phyloP scores from a whole-genome alignment of 2,329 filamentous ascomycete genomes.

The Acarospora socialis region DNA sequence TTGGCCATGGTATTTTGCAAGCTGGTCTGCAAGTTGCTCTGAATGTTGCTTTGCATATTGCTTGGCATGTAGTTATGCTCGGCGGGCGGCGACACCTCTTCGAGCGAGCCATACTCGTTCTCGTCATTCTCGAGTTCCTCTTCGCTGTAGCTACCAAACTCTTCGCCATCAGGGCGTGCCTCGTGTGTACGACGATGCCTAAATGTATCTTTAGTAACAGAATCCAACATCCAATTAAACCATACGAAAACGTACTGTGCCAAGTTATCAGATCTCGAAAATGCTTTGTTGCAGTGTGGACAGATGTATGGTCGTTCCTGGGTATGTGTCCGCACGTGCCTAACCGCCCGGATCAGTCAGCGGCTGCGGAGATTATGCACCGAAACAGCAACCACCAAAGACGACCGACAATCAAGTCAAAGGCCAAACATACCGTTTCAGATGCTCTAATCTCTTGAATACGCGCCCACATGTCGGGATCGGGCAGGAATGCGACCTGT shows the following conservation, averaged over 20 bases:
- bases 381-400: conserved; percentile 22
- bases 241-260: conserved; percentile 57
- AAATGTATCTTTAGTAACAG: conserved; percentile 7
- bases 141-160: conserved; percentile 36
- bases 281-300: conserved; percentile 95
- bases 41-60: conserved; percentile 1
- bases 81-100: conserved; percentile 62
- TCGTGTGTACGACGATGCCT: conserved; percentile 73
- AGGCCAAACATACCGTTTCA: conserved; percentile 73
- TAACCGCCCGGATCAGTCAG: conserved; percentile 40
- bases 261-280: conserved; percentile 96
- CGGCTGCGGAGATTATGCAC: conserved; percentile 35
- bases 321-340: conserved; percentile 97
- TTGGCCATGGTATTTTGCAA: conserved; percentile 10
- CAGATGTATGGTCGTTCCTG: conserved; percentile 98
- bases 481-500: conserved; percentile 98
- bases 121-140: conserved; percentile 84
- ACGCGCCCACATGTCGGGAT: conserved; percentile 93
- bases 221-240: background rate
- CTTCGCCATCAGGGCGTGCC: conserved; percentile 44
- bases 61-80: conserved; percentile 45
- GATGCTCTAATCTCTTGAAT: conserved; percentile 97
- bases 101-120: conserved; percentile 66
- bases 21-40: conserved; percentile 3
- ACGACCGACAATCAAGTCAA: conserved; percentile 13